Base-by-base conservation (phyloP, 2,329 filamentous ascomycete species). In the Colletotrichum coccodes region DNA sequence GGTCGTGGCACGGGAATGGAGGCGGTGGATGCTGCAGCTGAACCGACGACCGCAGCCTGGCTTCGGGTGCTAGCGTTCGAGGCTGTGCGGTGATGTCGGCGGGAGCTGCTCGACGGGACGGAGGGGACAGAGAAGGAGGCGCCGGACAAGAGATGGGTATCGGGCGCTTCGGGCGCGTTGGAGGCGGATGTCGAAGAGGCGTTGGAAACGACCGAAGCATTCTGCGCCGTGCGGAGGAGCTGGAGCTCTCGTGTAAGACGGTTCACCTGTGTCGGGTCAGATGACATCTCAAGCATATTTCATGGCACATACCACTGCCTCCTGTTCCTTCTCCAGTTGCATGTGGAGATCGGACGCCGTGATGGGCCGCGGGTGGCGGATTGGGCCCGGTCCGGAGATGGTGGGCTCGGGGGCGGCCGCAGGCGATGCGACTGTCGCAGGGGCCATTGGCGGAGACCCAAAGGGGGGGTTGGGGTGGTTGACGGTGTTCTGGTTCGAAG, bases 241-340 rank as follows among this genome's bases (percentile, higher is more conserved):
- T 92, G 91, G 40, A 98, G 89, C 78, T 98, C 95, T 65, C 95
- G 92, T 0, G 94, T 97, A 36, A 98, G 86, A 38, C 95, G 94
- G 82, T 98, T 98, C 70, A 98, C 93, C 94, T 95, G 76, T 18
- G 36, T 1, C 32, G 7, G 7, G 56, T 72, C 61, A 72, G 66
- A 52, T 11, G 6, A 40, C 44, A 32, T 21, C 16, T 62, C 59
- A 59, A 65, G 18, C 7, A 21, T 12, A 21, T 8, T 6, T 21
- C 6, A 12, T 30, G 23, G 11, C 3, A 82, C 90, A 72, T 86
- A 96, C 95, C 75, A 98, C 92, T 40, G 94, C 93, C 80, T 98
- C 95, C 75, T 98, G 95, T 78, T 98, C 95, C 80, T 97, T 96
- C 81, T 98, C 95, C 30, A 98, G 86, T 82, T 97, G 90, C 68